Evolutionary conservation across 495 filamentous ascomycete species (phyloP).

Genomic region (Xylaria curta): DNA sequence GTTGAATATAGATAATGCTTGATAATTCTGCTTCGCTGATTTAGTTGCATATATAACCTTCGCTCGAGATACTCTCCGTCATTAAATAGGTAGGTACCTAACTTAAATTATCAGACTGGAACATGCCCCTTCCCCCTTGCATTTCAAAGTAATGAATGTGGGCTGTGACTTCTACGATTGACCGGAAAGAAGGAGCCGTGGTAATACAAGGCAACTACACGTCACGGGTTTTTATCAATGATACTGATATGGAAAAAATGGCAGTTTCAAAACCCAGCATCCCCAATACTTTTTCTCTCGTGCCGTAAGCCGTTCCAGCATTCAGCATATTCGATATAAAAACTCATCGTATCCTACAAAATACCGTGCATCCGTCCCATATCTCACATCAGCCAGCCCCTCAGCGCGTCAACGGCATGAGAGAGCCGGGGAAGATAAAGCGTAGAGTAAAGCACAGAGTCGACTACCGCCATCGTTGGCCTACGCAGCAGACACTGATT

Average conservation of each 20-base stretch:
- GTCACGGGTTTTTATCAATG: not conserved
- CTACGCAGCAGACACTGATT: constrained; percentile 38
- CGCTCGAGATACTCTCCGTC: not conserved
- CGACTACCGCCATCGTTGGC: constrained; percentile 41
- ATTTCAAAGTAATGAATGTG: not conserved
- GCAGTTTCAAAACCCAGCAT: not conserved
- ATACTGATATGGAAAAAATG: not conserved
- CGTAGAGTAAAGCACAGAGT: constrained; percentile 7
- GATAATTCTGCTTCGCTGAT: not conserved
- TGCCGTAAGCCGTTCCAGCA: not conserved
- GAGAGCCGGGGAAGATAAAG: constrained; percentile 3
- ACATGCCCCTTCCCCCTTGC: not conserved
- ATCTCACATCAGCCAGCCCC: not conserved
- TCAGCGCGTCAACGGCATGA: constrained; percentile 27
- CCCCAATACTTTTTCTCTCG: not conserved
- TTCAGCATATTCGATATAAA: not conserved
- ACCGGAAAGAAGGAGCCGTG: not conserved
- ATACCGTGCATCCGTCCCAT: not conserved
- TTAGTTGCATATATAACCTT: not conserved
- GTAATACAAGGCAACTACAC: not conserved
- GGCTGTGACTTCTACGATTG: not conserved
- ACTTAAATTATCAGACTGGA: too few species aligned
- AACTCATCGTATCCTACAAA: not conserved
- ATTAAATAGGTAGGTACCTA: not conserved
- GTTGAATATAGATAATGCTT: not conserved